Conservation (phyloP, 352 stramenopile genomes). For the Globisporangium lucens region DNA sequence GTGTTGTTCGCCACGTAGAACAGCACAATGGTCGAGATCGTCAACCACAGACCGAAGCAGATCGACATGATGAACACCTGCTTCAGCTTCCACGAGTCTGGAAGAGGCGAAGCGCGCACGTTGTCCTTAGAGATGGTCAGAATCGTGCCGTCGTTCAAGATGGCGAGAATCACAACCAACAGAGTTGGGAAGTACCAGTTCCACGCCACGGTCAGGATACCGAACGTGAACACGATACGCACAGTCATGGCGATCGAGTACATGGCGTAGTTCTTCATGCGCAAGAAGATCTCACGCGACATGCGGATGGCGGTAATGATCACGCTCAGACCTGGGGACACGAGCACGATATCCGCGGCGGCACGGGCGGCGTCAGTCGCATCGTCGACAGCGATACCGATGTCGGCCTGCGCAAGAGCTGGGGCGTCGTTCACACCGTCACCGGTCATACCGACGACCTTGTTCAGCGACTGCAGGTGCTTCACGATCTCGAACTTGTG, state of each 20-base stretch:
- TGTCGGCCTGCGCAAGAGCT: conserved; percentile 85
- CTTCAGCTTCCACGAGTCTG: conserved; percentile 71
- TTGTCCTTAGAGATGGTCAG: conserved; percentile 82
- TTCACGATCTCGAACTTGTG: conserved; percentile 93
- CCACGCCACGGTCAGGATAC: conserved; percentile 82
- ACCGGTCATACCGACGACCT: conserved; percentile 81
- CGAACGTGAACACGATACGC: conserved; percentile 87
- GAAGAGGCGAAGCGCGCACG: conserved; percentile 52
- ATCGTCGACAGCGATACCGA: conserved; percentile 91
- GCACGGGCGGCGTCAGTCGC: conserved; percentile 87
- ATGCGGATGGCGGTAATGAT: conserved; percentile 91
- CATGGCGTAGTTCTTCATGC: conserved; percentile 92
- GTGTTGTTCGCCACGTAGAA: conserved; percentile 62
- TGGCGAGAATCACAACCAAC: conserved; percentile 87
- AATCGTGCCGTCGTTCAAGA: conserved; percentile 89
- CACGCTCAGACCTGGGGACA: conserved; percentile 78
- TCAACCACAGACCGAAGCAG: conserved; percentile 63
- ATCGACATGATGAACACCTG: conserved; percentile 71
- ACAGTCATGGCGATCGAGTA: conserved; percentile 90
- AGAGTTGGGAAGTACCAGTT: conserved; percentile 89
- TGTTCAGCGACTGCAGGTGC: conserved; percentile 83
- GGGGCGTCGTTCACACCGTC: conserved; percentile 93
- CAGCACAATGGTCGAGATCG: conserved; percentile 59
- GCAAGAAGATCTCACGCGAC: conserved; percentile 86
- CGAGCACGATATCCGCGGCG: conserved; percentile 88